These are phyloP conservation scores for Avena sativa DNA, from an alignment of 176 grass and related monocot genomes.

Conservation along the genomic window DNA sequence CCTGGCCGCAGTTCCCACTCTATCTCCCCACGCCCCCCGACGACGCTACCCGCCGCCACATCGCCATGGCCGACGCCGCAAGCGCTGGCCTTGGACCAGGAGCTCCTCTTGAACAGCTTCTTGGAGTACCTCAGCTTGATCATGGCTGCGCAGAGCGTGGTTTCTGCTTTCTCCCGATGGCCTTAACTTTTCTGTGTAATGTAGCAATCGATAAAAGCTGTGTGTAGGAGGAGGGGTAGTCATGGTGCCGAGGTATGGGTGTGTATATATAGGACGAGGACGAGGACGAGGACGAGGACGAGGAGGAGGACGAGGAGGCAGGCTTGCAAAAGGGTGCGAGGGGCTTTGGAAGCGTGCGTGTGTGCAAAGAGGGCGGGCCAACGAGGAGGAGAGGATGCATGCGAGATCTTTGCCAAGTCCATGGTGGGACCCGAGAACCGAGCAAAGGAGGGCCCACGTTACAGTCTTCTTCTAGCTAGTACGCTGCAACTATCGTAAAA, in stretches of 20 bases:
- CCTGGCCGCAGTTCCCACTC: conserved; percentile 91
- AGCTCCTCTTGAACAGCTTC: conserved; percentile 94
- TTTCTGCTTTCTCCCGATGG: neutral
- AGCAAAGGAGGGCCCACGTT: conserved; percentile 30
- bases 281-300: conserved; percentile 1
- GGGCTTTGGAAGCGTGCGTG: conserved; percentile 74
- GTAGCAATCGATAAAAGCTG: neutral
- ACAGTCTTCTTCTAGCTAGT: neutral
- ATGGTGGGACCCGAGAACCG: conserved; percentile 10
- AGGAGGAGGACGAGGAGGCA: conserved; percentile 17
- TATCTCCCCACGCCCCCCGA: conserved; percentile 50
- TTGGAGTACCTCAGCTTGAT: conserved; percentile 92
- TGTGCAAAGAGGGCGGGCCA: conserved; percentile 54
- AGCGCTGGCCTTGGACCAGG: conserved; percentile 49
- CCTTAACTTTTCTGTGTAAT: neutral
- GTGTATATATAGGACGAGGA: conserved; percentile 34
- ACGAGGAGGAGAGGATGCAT: conserved; percentile 40
- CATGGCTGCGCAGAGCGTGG: conserved; percentile 40
- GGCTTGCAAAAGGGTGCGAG: conserved; percentile 22
- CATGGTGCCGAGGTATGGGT: neutral
- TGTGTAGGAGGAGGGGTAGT: neutral
- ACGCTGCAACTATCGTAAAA: neutral
- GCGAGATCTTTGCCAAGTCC: conserved; percentile 48
- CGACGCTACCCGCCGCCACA: neutral
- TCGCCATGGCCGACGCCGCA: conserved; percentile 32